Evolutionary conservation across 83 land plant genomes (phyloP).

Genomic region (Thuja plicata): DNA sequence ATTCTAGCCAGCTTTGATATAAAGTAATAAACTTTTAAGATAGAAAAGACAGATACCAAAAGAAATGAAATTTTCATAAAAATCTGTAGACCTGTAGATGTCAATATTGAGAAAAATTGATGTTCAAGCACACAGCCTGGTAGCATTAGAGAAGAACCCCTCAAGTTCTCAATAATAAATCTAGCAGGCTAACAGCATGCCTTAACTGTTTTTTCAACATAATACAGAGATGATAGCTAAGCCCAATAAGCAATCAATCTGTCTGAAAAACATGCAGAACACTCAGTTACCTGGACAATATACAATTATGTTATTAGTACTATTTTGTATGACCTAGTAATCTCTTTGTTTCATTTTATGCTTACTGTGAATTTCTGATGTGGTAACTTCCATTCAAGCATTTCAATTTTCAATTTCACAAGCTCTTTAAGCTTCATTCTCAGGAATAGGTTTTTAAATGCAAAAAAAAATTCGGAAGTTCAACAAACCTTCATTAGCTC

Average conservation of each 20-base stretch:
- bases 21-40: neutral
- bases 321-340: neutral
- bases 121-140: neutral
- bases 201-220: neutral
- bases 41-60: neutral
- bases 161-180: neutral
- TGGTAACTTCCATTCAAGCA: neutral
- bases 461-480: neutral
- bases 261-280: neutral
- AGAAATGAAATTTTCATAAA: no score
- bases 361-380: neutral
- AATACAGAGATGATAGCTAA: neutral
- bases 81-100: neutral
- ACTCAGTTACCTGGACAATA: neutral
- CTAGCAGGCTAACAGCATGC: neutral
- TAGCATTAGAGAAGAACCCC: neutral
- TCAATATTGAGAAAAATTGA: no score
- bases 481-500: conserved; percentile 51
- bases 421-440: neutral
- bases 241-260: neutral
- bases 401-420: neutral
- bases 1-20: neutral
- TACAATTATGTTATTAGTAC: neutral
- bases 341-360: neutral
- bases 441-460: neutral